Evolutionary conservation across 768 basidiomycete genomes (phyloP).

Genomic region (Rhodotorula graminis): DNA sequence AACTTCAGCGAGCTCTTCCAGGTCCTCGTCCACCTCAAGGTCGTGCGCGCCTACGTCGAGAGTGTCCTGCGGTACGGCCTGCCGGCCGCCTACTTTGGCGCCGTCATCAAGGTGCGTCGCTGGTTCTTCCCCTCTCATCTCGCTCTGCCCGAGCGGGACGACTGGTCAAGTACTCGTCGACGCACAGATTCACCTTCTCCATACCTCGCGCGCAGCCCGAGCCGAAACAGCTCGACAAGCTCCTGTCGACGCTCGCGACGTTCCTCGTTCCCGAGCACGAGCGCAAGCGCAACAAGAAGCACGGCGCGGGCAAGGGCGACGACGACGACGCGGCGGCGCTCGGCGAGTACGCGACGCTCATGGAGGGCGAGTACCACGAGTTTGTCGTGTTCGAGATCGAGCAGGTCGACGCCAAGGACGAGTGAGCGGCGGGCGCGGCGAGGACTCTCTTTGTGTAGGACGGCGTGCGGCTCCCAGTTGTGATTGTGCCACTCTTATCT

Average conservation of each 20-base stretch:
- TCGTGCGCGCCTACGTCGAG: conserved; percentile 85
- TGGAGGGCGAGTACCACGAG: conserved; percentile 94
- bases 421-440: background rate
- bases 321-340: conserved; percentile 62
- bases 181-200: too few relatives aligned
- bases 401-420: conserved; percentile 49
- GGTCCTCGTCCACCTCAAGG: conserved; percentile 85
- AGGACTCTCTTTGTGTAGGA: too few relatives aligned
- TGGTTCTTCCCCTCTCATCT: background rate
- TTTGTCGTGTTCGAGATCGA: conserved; percentile 85
- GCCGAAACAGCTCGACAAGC: conserved; percentile 73
- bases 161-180: too few relatives aligned
- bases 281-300: conserved; percentile 51
- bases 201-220: conserved; percentile 74
- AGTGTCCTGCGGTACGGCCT: conserved; percentile 92
- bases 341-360: conserved; percentile 84
- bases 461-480: background rate
- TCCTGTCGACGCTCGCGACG: conserved; percentile 66
- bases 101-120: conserved; percentile 66
- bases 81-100: conserved; percentile 80
- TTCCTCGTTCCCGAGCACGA: conserved; percentile 69
- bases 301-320: conserved; percentile 29
- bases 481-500: background rate
- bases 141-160: too few relatives aligned
- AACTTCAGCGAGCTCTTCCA: conserved; percentile 98